Evolutionary conservation across 257 asterid species (phyloP).

Genomic region (Capsicum pubescens): DNA sequence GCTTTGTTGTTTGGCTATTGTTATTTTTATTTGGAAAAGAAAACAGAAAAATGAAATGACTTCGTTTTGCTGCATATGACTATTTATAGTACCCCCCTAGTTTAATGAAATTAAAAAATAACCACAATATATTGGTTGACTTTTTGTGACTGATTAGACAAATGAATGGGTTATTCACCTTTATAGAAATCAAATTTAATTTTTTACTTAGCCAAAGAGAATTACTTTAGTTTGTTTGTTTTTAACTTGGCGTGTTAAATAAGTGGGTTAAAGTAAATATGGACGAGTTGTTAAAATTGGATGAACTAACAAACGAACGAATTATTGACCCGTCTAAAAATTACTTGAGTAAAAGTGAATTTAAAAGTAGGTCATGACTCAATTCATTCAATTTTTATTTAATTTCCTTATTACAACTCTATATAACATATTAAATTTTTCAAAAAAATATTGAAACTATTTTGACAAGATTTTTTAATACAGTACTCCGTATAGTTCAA

Average conservation of each 20-base stretch:
- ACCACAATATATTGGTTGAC: constrained; percentile 70
- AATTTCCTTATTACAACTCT: not conserved
- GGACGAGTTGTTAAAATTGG: not conserved
- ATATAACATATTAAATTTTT: no score
- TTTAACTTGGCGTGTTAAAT: not conserved
- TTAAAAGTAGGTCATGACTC: not conserved
- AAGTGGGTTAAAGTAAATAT: not conserved
- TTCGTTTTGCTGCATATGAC: constrained; percentile 48
- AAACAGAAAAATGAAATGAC: constrained; percentile 53
- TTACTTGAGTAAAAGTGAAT: not conserved
- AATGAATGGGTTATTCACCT: constrained; percentile 43
- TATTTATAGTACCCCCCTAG: constrained; percentile 55
- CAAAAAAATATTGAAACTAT: not conserved
- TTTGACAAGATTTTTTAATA: not conserved
- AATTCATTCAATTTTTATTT: not conserved
- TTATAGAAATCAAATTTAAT: constrained; percentile 54
- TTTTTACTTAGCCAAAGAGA: constrained; percentile 38
- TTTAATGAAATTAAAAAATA: constrained; percentile 34
- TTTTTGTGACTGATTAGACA: constrained; percentile 57
- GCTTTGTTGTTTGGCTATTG: constrained; percentile 11
- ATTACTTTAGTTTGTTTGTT: not conserved
- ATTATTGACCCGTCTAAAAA: not conserved
- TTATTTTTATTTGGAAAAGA: not conserved
- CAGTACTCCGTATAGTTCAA: not conserved
- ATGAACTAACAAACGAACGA: not conserved